Evolutionary conservation across 805 yeast genomes (phyloP), one percentile per base, ranked within the genome.

Genomic region (baker's yeast (Saccharomyces cerevisiae)): DNA sequence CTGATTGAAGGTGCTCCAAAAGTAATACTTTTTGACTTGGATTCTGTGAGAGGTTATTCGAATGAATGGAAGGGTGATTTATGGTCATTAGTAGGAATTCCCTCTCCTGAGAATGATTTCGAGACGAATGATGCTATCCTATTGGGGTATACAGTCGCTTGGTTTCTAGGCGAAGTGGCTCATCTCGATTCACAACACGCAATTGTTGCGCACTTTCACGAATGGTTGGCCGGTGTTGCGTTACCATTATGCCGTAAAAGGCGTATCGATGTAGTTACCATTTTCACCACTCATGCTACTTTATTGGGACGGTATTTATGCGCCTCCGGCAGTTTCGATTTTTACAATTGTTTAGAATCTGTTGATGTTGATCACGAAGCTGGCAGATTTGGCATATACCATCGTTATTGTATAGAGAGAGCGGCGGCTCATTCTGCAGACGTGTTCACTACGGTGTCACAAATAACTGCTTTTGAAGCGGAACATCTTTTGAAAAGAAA

Each of bases 321-420:
- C 76, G 98, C 98, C 6, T 96, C 96, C 5, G 98, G 98, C 30
- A 84, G 91, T 43, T 95, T 90, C 47, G 99, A 92, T 71, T 94
- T 92, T 68, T 92, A 92, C 77, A 92, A 92, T 74, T 90, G 91
- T 68, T 77, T 92, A 65, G 86, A 86, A 57, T 73, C 79, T 60
- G 91, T 94, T 67, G 98, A 92, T 65, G 98, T 92, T 50, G 99
- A 92, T 70, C 90, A 92, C 32, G 99, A 92, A 73, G 98, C 98
- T 11, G 99, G 99, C 22, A 91, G 89, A 72, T 79, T 98, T 62
- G 99, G 99, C 53, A 92, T 92, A 63, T 92, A 92, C 73, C 99
- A 92, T 70, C 80, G 99, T 59, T 94, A 92, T 71, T 92, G 99
- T 72, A 87, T 92, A 60, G 99, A 92, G 75, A 80, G 99, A 56